Conservation (phyloP, 306 rosid genomes). For the Aeschynomene evenia region DNA sequence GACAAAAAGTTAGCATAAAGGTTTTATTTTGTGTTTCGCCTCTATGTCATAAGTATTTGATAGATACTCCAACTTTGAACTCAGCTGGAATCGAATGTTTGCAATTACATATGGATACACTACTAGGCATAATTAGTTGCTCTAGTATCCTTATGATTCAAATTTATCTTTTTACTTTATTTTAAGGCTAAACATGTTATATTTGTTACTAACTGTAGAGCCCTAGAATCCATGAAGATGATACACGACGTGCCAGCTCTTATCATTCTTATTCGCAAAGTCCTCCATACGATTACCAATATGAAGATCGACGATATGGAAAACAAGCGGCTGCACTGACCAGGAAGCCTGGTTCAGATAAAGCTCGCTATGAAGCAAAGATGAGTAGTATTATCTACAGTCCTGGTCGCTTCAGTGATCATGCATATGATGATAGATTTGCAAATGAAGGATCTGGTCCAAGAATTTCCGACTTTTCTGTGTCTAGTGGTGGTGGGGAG, state of each 20-base stretch:
- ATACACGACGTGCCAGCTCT: conserved; percentile 77
- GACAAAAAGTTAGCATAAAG: neutral
- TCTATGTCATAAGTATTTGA: neutral
- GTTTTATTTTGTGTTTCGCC: neutral
- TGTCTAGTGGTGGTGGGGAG: conserved; percentile 67
- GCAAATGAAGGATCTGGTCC: conserved; percentile 60
- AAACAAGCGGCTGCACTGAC: conserved; percentile 58
- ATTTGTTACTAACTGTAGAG: conserved; percentile 41
- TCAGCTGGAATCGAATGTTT: neutral
- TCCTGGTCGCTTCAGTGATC: conserved; percentile 65
- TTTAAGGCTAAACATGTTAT: conserved; percentile 19
- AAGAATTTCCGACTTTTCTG: conserved; percentile 62
- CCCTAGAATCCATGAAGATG: conserved; percentile 52
- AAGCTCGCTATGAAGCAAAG: conserved; percentile 67
- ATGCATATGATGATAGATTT: conserved; percentile 60
- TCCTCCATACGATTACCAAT: conserved; percentile 87
- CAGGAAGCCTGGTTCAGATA: conserved; percentile 79
- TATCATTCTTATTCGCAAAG: conserved; percentile 89
- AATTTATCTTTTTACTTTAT: neutral
- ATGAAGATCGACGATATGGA: conserved; percentile 81
- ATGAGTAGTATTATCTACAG: conserved; percentile 57
- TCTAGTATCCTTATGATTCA: neutral
- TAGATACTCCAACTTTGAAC: neutral
- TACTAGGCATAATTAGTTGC: neutral
- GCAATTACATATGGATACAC: neutral